A percentile compares a stretch with the other conserved stretches of the same genome.
Evolutionary conservation across 176 grass and related monocot species (phyloP).

Genomic region (Oryza glaberrima): DNA sequence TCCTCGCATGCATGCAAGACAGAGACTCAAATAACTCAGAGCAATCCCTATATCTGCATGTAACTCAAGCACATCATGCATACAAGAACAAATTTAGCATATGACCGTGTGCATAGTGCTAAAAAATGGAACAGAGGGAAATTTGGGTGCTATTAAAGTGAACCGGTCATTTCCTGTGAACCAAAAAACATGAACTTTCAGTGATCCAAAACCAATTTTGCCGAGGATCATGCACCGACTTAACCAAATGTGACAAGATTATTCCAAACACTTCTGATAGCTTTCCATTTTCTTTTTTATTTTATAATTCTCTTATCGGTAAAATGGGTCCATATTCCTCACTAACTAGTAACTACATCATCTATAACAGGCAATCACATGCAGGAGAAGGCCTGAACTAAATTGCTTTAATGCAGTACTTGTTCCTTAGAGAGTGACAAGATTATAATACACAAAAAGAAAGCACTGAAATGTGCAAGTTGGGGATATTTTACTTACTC

Average conservation of each 20-base stretch:
- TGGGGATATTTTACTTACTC: slow-evolving; percentile 62
- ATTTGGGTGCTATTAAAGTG: no score
- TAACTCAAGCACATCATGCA: neutral
- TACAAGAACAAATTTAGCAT: neutral
- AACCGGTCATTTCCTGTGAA: no score
- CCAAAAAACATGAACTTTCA: no score
- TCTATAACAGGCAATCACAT: slow-evolving; percentile 9
- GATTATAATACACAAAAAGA: slow-evolving; percentile 2
- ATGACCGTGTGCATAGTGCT: neutral
- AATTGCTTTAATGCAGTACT: slow-evolving; percentile 15
- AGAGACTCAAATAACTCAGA: neutral
- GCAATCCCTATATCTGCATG: neutral
- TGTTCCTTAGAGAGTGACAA: slow-evolving; percentile 2
- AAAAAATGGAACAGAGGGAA: no score
- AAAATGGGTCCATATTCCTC: slow-evolving; percentile 23
- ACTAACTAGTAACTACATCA: slow-evolving; percentile 32
- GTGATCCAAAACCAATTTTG: no score
- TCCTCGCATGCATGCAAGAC: neutral
- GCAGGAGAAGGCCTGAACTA: neutral
- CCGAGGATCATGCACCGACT: neutral
- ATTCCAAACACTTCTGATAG: neutral
- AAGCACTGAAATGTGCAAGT: slow-evolving; percentile 29
- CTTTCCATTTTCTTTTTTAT: slow-evolving; percentile 25
- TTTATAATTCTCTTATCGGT: slow-evolving; percentile 11
- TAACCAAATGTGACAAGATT: neutral